A percentile compares a stretch with the other conserved stretches of the same genome.
These are phyloP conservation scores for Oryza glumipatula DNA, from an alignment of 176 grass and related monocot species.

Conservation along the genomic window DNA sequence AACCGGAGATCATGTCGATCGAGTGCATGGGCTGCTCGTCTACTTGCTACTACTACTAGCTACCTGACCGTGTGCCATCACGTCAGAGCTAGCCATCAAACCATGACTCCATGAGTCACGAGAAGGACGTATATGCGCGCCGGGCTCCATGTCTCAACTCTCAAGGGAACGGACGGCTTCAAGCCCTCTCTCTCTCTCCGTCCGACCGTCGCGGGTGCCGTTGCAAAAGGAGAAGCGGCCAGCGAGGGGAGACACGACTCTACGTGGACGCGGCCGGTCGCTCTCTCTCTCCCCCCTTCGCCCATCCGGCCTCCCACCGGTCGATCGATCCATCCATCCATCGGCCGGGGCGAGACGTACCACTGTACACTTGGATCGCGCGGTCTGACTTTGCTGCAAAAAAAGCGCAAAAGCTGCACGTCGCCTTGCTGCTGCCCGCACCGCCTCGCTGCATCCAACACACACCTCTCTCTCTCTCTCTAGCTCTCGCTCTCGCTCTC, in stretches of 20 bases:
- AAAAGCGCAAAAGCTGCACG: not conserved
- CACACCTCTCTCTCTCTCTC: too few relatives aligned
- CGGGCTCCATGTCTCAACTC: not conserved
- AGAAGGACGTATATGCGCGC: not conserved
- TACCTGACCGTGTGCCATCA: not conserved
- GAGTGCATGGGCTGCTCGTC: not conserved
- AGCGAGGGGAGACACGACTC: not conserved
- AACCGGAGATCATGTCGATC: not conserved
- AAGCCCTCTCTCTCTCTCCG: too few relatives aligned
- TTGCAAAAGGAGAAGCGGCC: not conserved
- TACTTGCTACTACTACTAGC: not conserved
- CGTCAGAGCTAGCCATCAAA: not conserved
- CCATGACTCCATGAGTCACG: not conserved
- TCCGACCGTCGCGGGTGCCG: not conserved
- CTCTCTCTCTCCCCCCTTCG: not conserved
- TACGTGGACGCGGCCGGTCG: not conserved
- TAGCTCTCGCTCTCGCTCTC: too few relatives aligned
- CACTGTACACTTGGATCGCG: not conserved
- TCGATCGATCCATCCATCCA: not conserved
- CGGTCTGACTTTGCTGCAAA: not conserved
- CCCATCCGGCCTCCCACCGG: not conserved
- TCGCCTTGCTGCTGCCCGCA: not conserved
- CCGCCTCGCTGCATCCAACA: not conserved
- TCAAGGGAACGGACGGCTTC: not conserved
- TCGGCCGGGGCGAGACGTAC: too few relatives aligned